Percentiles rank a stretch among this genome's conserved stretches.
phyloP scores from a whole-genome alignment of 2,329 filamentous ascomycete species.

The Alternaria novae-zelandiae region DNA sequence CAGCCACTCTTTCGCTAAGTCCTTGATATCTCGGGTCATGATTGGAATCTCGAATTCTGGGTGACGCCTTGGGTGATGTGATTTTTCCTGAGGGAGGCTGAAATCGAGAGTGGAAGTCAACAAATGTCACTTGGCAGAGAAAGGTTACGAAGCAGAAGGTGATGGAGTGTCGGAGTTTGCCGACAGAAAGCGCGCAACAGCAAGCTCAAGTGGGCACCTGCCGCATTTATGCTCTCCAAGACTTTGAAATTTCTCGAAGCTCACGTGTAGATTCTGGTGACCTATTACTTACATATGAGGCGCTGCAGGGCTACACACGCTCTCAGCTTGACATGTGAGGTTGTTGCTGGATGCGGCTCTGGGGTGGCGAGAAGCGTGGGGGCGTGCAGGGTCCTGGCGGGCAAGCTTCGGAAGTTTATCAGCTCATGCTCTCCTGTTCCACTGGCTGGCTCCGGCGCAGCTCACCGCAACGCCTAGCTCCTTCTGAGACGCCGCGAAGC shows the following conservation, averaged over 20 bases:
- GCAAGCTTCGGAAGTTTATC: slow-evolving; percentile 17
- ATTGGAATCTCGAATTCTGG: neutral
- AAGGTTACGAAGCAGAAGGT: slow-evolving; percentile 15
- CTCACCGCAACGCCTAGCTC: neutral
- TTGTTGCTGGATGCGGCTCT: neutral
- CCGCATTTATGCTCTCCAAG: slow-evolving; percentile 4
- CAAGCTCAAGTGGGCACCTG: slow-evolving; percentile 11
- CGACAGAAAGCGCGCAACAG: slow-evolving; percentile 15
- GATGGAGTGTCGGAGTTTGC: slow-evolving; percentile 34
- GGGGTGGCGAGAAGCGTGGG: slow-evolving; percentile 12
- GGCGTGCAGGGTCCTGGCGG: slow-evolving; percentile 12
- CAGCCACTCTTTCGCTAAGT: slow-evolving; percentile 64
- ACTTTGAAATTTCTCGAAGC: neutral
- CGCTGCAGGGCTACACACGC: neutral
- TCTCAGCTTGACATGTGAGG: neutral
- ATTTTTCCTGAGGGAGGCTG: neutral
- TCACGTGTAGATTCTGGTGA: neutral
- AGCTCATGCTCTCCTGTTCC: slow-evolving; percentile 18
- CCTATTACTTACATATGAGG: neutral
- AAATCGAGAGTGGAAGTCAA: neutral
- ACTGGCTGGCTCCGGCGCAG: slow-evolving; percentile 9
- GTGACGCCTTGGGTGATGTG: neutral
- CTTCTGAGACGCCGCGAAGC: neutral
- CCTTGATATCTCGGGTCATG: slow-evolving; percentile 46
- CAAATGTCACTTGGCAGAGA: neutral